Conservation (phyloP, 805 yeast genomes). For the Wickerhamia fluorescens region DNA sequence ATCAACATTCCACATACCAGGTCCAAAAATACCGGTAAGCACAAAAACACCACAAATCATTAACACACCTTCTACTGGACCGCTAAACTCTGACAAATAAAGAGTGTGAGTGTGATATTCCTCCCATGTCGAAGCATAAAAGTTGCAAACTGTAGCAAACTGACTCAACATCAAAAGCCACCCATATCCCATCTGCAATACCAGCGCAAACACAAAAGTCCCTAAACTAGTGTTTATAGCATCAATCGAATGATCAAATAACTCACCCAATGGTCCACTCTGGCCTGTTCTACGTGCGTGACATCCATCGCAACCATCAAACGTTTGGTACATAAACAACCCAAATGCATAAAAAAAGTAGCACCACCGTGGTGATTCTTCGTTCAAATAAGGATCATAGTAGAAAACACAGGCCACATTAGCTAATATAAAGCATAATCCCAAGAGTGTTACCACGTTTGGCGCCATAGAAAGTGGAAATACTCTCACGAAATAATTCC, state of each 20-base stretch:
- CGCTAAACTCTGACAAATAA: conserved; percentile 72
- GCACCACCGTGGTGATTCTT: conserved; percentile 65
- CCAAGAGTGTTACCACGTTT: conserved; percentile 76
- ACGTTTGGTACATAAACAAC: conserved; percentile 84
- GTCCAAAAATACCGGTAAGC: conserved; percentile 64
- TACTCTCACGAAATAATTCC: conserved; percentile 62
- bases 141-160: conserved; percentile 70
- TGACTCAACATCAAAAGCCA: conserved; percentile 56
- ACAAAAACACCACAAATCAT: conserved; percentile 49
- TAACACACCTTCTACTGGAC: conserved; percentile 92
- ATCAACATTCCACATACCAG: conserved; percentile 52
- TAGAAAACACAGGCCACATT: conserved; percentile 61
- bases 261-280: conserved; percentile 88
- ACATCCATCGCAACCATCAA: conserved; percentile 93
- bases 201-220: conserved; percentile 64
- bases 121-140: conserved; percentile 91
- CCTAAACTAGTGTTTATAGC: conserved; percentile 77
- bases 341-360: conserved; percentile 75
- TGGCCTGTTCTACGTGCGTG: conserved; percentile 96
- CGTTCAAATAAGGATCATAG: conserved; percentile 61
- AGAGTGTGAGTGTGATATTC: conserved; percentile 85
- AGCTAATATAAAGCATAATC: conserved; percentile 61
- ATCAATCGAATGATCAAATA: conserved; percentile 83
- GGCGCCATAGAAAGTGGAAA: conserved; percentile 93
- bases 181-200: conserved; percentile 68